These are phyloP conservation scores for Penicillium sp. DNA, from an alignment of 2,329 filamentous ascomycete species.

Conservation along the genomic window DNA sequence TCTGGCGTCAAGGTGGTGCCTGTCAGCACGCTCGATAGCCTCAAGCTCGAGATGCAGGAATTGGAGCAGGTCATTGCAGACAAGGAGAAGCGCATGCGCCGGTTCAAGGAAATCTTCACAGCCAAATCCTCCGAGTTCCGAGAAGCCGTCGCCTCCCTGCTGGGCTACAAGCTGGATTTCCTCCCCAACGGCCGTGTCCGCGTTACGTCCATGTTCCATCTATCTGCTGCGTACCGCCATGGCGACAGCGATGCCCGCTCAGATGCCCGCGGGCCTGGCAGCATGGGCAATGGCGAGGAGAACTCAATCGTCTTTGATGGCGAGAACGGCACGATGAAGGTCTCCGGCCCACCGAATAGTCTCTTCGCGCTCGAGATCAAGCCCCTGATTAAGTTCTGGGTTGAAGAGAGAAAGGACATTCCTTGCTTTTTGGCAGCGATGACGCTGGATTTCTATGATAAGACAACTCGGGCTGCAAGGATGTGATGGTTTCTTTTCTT, in stretches of 20 bases:
- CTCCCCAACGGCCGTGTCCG: constrained; percentile 96
- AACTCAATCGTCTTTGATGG: constrained; percentile 80
- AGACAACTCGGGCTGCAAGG: constrained; percentile 46
- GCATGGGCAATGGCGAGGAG: constrained; percentile 51
- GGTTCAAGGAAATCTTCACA: constrained; percentile 90
- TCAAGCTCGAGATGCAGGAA: constrained; percentile 73
- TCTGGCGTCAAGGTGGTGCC: constrained; percentile 67
- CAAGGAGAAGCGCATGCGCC: constrained; percentile 76
- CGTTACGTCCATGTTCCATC: constrained; percentile 82
- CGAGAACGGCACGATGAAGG: constrained; percentile 96
- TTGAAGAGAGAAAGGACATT: constrained; percentile 88
- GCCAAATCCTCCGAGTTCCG: constrained; percentile 93
- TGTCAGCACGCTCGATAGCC: constrained; percentile 71
- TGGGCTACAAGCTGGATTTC: constrained; percentile 95
- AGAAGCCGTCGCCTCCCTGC: constrained; percentile 85
- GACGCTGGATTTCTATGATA: constrained; percentile 90
- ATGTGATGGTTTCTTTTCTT: constrained; percentile 22
- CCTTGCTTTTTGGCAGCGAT: constrained; percentile 89
- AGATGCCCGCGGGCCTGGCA: constrained; percentile 51
- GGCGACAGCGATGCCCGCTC: constrained; percentile 59
- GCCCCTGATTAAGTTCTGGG: constrained; percentile 92
- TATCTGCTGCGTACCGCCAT: constrained; percentile 55
- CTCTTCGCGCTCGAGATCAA: constrained; percentile 82
- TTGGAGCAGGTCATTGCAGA: constrained; percentile 68
- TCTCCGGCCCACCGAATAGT: constrained; percentile 84